These are phyloP conservation scores for Cystobasidiaceae sp. DNA, from an alignment of 1,284 basidiomycete genomes.

Conservation along the genomic window DNA sequence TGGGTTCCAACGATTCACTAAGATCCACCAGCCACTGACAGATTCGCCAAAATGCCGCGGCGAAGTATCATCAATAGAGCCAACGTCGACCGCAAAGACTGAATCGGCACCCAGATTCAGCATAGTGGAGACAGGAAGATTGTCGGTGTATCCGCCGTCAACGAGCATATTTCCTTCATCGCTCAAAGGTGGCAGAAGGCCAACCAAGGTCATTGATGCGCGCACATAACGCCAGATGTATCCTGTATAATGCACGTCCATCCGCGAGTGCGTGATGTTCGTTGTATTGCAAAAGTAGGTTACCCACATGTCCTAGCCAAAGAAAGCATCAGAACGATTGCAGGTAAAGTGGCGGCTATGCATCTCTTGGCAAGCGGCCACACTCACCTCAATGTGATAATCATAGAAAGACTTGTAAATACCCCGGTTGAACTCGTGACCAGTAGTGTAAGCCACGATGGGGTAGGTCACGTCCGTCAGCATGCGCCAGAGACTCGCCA, in stretches of 20 bases:
- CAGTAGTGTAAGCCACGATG: conserved; percentile 93
- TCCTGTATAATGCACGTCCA: conserved; percentile 84
- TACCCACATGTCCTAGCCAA: conserved; percentile 79
- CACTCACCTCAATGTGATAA: conserved; percentile 71
- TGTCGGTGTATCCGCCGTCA: conserved; percentile 93
- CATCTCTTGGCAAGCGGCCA: too few relatives aligned
- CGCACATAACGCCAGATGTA: conserved; percentile 57
- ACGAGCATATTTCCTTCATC: conserved; percentile 84
- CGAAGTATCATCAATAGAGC: conserved; percentile 90
- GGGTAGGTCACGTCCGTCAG: conserved; percentile 95
- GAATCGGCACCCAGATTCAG: conserved; percentile 82
- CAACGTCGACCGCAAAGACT: conserved; percentile 95
- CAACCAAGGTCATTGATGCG: conserved; percentile 96
- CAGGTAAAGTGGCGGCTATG: too few relatives aligned
- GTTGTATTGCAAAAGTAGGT: conserved; percentile 98
- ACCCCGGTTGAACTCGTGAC: conserved; percentile 77
- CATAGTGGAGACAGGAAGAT: conserved; percentile 85
- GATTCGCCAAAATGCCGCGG: conserved; percentile 92
- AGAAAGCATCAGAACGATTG: background rate
- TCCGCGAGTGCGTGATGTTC: conserved; percentile 93
- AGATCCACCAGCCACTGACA: conserved; percentile 93
- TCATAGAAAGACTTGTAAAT: conserved; percentile 88
- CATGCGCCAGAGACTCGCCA: conserved; percentile 92
- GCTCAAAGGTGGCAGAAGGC: conserved; percentile 87
- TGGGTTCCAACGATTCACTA: conserved; percentile 72